phyloP scores from a whole-genome alignment of 768 basidiomycete species.

The Sporobolomyces roseus region DNA sequence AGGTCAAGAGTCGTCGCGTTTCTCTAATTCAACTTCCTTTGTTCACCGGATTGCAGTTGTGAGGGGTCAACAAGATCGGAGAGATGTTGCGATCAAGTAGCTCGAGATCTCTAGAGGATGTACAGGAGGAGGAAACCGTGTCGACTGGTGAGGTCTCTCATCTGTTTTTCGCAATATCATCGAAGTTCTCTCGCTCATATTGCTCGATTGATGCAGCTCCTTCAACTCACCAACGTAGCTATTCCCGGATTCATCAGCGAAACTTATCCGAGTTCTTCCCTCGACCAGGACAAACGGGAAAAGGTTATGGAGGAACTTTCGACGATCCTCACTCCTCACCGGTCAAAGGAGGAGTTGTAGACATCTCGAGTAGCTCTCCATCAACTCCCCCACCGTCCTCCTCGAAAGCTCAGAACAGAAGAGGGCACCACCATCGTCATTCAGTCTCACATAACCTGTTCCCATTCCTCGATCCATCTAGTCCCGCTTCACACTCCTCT shows the following conservation, averaged over 20 bases:
- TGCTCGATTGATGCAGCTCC: too few species aligned
- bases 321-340: constrained; percentile 21
- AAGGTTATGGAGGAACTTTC: constrained; percentile 31
- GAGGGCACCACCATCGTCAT: constrained; percentile 46
- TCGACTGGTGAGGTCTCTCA: background rate
- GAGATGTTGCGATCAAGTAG: constrained; percentile 1
- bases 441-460: constrained; percentile 45
- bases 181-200: too few species aligned
- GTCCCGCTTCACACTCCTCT: background rate
- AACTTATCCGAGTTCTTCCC: constrained; percentile 47
- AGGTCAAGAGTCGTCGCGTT: too few species aligned
- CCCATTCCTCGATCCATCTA: constrained; percentile 32
- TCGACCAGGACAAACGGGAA: constrained; percentile 35
- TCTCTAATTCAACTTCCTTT: too few species aligned
- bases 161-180: background rate
- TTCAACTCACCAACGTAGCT: constrained; percentile 32
- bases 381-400: constrained; percentile 8
- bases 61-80: too few species aligned
- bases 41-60: too few species aligned
- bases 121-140: constrained; percentile 13
- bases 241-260: constrained; percentile 44
- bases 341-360: background rate
- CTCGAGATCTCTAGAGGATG: constrained; percentile 2
- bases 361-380: too few species aligned
- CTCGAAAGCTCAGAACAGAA: constrained; percentile 3